These are phyloP conservation scores for Phialophora chinensis DNA, from an alignment of 2,329 filamentous ascomycete species.

Conservation along the genomic window DNA sequence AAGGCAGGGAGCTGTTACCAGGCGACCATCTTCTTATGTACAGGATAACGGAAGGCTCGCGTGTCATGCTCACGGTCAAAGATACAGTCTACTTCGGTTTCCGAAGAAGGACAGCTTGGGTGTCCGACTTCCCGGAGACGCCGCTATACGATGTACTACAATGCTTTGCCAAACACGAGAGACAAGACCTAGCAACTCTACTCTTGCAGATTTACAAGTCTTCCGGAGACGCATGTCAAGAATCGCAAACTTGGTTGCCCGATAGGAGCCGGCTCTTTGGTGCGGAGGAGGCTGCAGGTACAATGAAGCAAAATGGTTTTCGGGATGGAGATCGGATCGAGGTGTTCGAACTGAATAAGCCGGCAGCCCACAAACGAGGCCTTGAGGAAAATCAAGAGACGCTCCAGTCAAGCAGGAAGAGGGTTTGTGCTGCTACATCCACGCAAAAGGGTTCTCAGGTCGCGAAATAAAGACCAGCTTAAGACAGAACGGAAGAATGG, in stretches of 20 bases:
- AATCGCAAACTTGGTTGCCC: slow-evolving; percentile 9
- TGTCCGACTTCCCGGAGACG: background rate
- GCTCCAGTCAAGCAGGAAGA: background rate
- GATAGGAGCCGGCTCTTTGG: slow-evolving; percentile 18
- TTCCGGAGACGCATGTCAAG: background rate
- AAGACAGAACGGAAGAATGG: background rate
- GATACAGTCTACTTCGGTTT: background rate
- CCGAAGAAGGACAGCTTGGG: background rate
- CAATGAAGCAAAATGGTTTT: slow-evolving; percentile 21
- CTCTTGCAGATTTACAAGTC: slow-evolving; percentile 8
- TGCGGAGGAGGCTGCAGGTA: slow-evolving; percentile 7
- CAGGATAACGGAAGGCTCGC: background rate
- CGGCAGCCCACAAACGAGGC: background rate
- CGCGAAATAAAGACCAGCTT: background rate
- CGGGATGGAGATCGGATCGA: slow-evolving; percentile 4
- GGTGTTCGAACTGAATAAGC: slow-evolving; percentile 8
- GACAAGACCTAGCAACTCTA: background rate
- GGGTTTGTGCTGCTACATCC: background rate
- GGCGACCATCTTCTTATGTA: background rate
- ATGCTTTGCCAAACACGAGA: background rate
- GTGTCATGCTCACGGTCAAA: background rate
- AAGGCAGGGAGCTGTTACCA: background rate
- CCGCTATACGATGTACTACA: background rate
- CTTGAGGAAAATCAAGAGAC: background rate
- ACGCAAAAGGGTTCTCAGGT: background rate